These are phyloP conservation scores for Kluyveromyces sp. DNA, from an alignment of 1,139 yeast species.

Conservation along the genomic window DNA sequence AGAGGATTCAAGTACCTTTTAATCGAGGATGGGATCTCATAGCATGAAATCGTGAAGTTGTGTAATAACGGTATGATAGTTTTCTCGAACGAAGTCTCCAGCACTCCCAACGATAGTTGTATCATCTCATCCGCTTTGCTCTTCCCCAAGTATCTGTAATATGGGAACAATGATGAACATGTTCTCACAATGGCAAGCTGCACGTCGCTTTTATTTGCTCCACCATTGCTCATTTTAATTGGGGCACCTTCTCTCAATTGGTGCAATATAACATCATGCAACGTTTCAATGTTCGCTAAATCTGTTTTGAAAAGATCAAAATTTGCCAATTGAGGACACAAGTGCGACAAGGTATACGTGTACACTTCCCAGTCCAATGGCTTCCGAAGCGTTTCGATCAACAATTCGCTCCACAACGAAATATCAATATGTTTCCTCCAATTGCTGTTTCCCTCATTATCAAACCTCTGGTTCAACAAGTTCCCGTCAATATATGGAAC, in stretches of 20 bases:
- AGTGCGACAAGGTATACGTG: slow-evolving; percentile 58
- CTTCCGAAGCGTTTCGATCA: slow-evolving; percentile 43
- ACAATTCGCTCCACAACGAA: slow-evolving; percentile 45
- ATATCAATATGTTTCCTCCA: slow-evolving; percentile 34
- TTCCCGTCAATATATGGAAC: slow-evolving; percentile 41
- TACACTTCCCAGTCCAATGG: slow-evolving; percentile 67
- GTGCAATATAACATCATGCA: slow-evolving; percentile 49
- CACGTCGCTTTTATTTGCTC: slow-evolving; percentile 50
- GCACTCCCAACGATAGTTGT: slow-evolving; percentile 52
- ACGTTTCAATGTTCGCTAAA: slow-evolving; percentile 36
- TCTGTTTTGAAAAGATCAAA: slow-evolving; percentile 25
- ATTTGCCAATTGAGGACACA: slow-evolving; percentile 66
- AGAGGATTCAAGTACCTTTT: slow-evolving; percentile 61
- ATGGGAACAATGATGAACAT: slow-evolving; percentile 61
- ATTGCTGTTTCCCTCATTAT: not conserved
- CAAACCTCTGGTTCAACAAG: slow-evolving; percentile 27
- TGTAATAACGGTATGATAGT: slow-evolving; percentile 76
- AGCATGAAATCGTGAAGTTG: slow-evolving; percentile 68
- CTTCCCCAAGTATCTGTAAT: slow-evolving; percentile 50
- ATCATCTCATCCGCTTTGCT: slow-evolving; percentile 65
- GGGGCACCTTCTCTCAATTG: slow-evolving; percentile 52
- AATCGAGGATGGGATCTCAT: slow-evolving; percentile 68
- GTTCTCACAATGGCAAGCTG: slow-evolving; percentile 62
- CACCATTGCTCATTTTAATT: slow-evolving; percentile 36
- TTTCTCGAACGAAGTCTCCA: slow-evolving; percentile 62